Percentiles rank a stretch among this genome's conserved stretches.
phyloP scores from a whole-genome alignment of 176 grass and related monocot genomes.

The Otatea glauca region DNA sequence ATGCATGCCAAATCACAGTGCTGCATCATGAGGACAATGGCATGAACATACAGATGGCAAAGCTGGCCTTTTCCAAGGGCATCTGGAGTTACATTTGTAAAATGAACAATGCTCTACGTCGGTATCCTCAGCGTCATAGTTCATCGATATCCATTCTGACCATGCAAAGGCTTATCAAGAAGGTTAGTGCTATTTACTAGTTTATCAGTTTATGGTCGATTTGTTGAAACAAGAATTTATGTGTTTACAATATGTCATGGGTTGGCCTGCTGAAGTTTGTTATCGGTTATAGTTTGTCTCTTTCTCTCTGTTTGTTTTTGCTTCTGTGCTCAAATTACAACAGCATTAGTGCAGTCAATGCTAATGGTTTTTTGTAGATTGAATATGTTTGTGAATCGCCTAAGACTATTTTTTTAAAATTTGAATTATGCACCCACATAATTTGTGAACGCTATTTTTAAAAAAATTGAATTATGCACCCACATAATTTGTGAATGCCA shows the following conservation, averaged over 20 bases:
- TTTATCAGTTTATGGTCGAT: neutral
- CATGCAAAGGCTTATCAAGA: constrained; percentile 77
- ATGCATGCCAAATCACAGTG: constrained; percentile 86
- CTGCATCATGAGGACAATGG: constrained; percentile 91
- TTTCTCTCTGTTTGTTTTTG: neutral
- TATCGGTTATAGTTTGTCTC: constrained; percentile 9
- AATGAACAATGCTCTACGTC: constrained; percentile 85
- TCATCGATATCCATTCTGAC: constrained; percentile 55
- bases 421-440: neutral
- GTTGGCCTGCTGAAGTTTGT: constrained; percentile 12
- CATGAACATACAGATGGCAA: constrained; percentile 94
- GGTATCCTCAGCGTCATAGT: constrained; percentile 54
- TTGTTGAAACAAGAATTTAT: neutral
- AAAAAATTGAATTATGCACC: neutral
- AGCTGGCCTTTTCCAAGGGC: constrained; percentile 93
- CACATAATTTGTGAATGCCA: neutral
- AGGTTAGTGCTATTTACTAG: constrained; percentile 51
- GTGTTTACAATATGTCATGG: neutral
- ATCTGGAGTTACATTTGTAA: constrained; percentile 97
- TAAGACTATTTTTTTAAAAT: neutral
- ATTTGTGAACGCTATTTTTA: constrained; percentile 19
- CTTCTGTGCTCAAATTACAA: constrained; percentile 4
- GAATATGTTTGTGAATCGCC: constrained; percentile 8
- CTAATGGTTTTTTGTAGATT: neutral
- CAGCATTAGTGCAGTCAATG: neutral